Evolutionary conservation across 2,329 filamentous ascomycete genomes (phyloP), one percentile per base, ranked within the genome.

Genomic region (Apiospora sp.): DNA sequence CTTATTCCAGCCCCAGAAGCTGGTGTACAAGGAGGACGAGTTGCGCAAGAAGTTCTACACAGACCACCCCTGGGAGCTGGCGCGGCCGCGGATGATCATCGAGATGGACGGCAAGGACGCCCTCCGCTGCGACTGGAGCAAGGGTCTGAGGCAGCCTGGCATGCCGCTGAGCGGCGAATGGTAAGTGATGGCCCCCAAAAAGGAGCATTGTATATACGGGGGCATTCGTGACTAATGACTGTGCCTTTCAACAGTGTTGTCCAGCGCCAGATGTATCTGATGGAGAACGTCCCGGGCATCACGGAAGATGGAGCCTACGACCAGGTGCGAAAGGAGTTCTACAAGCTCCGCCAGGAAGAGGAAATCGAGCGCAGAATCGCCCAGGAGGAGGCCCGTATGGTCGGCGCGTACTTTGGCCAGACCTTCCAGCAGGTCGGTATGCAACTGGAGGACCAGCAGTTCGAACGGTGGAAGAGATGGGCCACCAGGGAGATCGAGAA

Each of bases 51-150:
- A 92, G 41, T 99, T 98, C 85, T 99, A 94, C 86, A 91, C 88
- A 79, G 96, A 99, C 82, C 96, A 99, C 81, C 96, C 96, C 6
- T 99, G 96, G 96, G 96, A 99, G 84, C 86, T 99, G 80, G 96
- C 96, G 24, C 89, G 96, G 75, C 96, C 96, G 71, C 89, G 94
- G 77, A 87, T 98, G 73, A 86, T 99, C 67, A 85, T 98, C 13
- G 96, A 99, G 84, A 87, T 91, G 77, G 93, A 96, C 79, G 96
- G 96, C 71, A 93, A 92, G 80, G 96, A 99, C 80, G 87, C 90
- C 70, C 90, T 92, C 81, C 86, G 84, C 71, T 91, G 91, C 78
- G 91, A 98, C 82, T 98, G 96, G 96, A 93, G 92, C 77, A 91
- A 83, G 78, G 90, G 87, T 34, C 82, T 97, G 77, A 86, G 88